Evolutionary conservation across 192 early-diverging fungal genomes (phyloP), one percentile per base, ranked within the genome.

Genomic region (Coemansia sp.): DNA sequence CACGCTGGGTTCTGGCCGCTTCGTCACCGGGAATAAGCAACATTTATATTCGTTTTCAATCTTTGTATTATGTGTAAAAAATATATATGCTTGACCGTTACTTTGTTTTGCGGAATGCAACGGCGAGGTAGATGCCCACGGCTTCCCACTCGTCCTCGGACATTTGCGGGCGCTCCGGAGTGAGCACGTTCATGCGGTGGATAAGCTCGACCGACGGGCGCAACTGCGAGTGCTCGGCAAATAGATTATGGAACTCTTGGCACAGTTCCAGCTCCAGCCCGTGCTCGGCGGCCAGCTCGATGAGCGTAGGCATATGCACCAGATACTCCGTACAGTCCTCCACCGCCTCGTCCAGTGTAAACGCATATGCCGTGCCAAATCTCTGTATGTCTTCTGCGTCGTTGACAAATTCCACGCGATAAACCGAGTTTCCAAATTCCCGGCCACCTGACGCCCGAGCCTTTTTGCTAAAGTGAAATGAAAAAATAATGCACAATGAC

Each of bases 301-400:
- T 76, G 50, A 99, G 87, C 0, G 88, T 88, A 4, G 89, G 87
- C 70, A 94, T 90, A 48, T 95, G 90, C 0, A 98, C 87, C 42
- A 98, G 78, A 72, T 94, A 97, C 74, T 98, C 95, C 3, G 95
- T 94, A 79, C 95, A 97, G 67, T 94, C 88, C 64, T 97, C 92
- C 5, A 99, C 93, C 0, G 97, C 97, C 74, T 99, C 96, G 31
- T 87, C 88, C 14, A 98, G 84, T 57, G 93, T 86, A 75, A 99
- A 99, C 81, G 83, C 83, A 67, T 98, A 98, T 28, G 91, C 88
- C 65, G 87, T 83, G 5, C 94, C 95, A 71, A 90, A 97, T 4
- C 71, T 59, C 15, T 84, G 79, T 44, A 89, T 87, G 1, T 87
- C 78, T 37, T 83, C 37, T 20, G n/a, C 8, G 7, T 34, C 82